Conservation (phyloP, 768 basidiomycete species). For the Termitomyces sp. region DNA sequence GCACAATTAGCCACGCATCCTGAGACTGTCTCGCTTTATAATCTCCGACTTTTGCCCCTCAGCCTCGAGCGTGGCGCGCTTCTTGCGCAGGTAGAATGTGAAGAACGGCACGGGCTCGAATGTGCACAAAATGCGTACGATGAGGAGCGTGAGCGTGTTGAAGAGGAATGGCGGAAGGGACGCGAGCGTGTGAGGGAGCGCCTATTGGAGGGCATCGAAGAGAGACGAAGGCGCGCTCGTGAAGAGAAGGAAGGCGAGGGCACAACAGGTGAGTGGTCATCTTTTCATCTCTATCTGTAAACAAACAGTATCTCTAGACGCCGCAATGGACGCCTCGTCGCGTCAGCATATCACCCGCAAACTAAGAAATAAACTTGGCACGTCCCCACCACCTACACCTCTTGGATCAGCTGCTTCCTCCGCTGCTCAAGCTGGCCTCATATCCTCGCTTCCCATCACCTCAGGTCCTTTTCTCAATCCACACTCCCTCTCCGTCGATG, state of each 20-base stretch:
- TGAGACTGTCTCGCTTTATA: constrained; percentile 58
- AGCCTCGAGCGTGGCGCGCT: constrained; percentile 74
- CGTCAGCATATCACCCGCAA: constrained; percentile 81
- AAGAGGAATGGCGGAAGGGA: constrained; percentile 77
- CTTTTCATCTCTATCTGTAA: constrained; percentile 3
- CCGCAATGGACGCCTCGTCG: constrained; percentile 68
- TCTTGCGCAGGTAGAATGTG: constrained; percentile 56
- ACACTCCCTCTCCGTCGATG: constrained; percentile 80
- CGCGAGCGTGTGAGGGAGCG: constrained; percentile 71
- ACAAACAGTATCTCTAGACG: constrained; percentile 38
- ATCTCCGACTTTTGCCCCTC: constrained; percentile 65
- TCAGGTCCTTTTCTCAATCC: constrained; percentile 72
- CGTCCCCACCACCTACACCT: constrained; percentile 75
- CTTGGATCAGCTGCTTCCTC: constrained; percentile 33
- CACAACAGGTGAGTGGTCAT: constrained; percentile 53
- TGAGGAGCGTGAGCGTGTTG: constrained; percentile 73
- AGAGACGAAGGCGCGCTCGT: constrained; percentile 67
- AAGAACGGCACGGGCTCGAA: constrained; percentile 65
- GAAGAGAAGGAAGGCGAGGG: constrained; percentile 91
- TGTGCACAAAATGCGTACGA: constrained; percentile 66
- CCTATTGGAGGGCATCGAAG: constrained; percentile 80
- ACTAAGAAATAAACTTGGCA: constrained; percentile 73
- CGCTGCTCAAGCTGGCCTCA: constrained; percentile 26
- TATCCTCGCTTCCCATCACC: constrained; percentile 52
- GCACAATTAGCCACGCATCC: constrained; percentile 65